Evolutionary conservation across 2,329 filamentous ascomycete genomes (phyloP).

Genomic region (Ophiostoma novo-ulmi): DNA sequence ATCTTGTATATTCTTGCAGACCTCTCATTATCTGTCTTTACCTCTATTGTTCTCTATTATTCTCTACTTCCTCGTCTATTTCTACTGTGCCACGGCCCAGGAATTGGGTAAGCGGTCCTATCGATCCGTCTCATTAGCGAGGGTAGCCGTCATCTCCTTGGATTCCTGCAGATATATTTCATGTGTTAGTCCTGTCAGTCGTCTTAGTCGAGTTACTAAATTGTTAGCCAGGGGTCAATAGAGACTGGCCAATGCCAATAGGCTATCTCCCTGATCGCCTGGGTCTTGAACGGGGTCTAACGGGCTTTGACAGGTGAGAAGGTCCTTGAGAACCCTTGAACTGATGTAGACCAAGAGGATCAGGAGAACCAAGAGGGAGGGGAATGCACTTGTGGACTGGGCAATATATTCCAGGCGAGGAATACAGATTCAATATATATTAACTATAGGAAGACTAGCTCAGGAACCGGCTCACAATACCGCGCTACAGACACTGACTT

Average conservation of each 20-base stretch:
- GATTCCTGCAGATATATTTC: background rate
- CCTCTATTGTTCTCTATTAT: background rate
- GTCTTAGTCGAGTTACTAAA: background rate
- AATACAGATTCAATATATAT: slow-evolving; percentile 14
- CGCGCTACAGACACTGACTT: background rate
- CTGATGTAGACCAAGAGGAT: background rate
- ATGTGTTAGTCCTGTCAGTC: background rate
- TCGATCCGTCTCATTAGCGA: background rate
- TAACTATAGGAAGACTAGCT: background rate
- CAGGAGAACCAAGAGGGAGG: background rate
- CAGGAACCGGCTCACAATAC: background rate
- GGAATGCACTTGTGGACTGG: background rate
- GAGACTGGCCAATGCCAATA: background rate
- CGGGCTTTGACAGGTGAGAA: background rate
- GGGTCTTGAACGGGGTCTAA: background rate
- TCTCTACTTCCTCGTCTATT: background rate
- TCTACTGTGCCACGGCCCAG: background rate
- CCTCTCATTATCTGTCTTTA: background rate
- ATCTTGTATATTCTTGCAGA: background rate
- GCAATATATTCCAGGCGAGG: background rate
- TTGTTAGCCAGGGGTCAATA: background rate
- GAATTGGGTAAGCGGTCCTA: background rate
- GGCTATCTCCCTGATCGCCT: background rate
- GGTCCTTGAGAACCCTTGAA: background rate
- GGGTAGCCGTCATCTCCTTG: background rate